Conservation (phyloP, 371 early-diverging fungal genomes). For the Apophysomyces sp. region DNA sequence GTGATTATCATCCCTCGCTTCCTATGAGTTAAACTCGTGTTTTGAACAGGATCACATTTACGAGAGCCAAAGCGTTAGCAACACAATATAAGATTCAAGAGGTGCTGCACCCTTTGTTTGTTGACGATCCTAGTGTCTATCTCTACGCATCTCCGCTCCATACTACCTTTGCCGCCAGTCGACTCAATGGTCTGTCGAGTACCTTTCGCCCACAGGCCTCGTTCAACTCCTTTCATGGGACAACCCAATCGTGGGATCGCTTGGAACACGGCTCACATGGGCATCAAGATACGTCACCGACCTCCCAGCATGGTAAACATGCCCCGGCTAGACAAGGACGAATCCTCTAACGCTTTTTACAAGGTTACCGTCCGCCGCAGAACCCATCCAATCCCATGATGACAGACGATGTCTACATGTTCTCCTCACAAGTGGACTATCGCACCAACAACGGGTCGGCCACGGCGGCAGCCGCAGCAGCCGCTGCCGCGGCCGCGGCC, state of each 20-base stretch:
- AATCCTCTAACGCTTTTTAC: neutral
- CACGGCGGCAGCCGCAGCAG: neutral
- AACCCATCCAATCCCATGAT: neutral
- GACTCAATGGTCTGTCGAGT: neutral
- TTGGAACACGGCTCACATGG: neutral
- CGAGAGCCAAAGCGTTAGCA: conserved; percentile 68
- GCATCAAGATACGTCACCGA: neutral
- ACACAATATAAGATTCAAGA: conserved; percentile 69
- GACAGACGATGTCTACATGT: neutral
- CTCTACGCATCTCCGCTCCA: conserved; percentile 25
- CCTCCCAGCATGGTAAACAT: neutral
- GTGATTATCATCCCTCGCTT: too few relatives aligned
- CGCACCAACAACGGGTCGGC: neutral
- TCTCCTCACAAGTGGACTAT: neutral
- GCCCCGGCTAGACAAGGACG: too few relatives aligned
- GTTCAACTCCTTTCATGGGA: neutral
- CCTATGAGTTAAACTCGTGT: too few relatives aligned
- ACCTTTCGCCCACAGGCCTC: neutral
- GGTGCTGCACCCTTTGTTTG: conserved; percentile 72
- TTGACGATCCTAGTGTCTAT: conserved; percentile 60
- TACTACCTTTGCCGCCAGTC: neutral
- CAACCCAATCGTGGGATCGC: neutral
- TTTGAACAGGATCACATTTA: conserved; percentile 71
- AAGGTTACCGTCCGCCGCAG: neutral
- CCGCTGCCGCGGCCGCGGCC: neutral